phyloP scores from a whole-genome alignment of 2,329 filamentous ascomycete genomes.

The Paracoccidioides lutzii region DNA sequence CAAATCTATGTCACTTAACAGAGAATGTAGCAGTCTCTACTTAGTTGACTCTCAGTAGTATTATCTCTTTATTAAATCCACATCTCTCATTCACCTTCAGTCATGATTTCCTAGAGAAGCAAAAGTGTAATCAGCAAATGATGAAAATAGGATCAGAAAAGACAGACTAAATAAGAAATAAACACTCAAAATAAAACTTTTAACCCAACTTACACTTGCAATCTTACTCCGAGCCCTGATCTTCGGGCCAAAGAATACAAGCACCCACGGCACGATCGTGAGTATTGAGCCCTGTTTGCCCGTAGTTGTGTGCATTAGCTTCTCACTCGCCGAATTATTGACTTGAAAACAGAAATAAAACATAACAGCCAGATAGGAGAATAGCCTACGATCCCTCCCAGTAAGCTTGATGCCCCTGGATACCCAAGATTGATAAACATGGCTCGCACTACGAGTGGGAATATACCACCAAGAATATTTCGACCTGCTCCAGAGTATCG shows the following conservation, averaged over 20 bases:
- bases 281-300: conserved; percentile 40
- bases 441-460: conserved; percentile 61
- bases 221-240: conserved; percentile 69
- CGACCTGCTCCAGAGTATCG: conserved; percentile 32
- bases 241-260: conserved; percentile 63
- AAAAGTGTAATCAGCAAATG: background rate
- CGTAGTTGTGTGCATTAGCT: background rate
- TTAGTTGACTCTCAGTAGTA: background rate
- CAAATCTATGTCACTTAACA: too few relatives aligned
- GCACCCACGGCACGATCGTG: conserved; percentile 74
- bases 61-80: too few relatives aligned
- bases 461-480: conserved; percentile 68
- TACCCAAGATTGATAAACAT: conserved; percentile 64
- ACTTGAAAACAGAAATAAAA: background rate
- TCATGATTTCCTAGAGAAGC: conserved; percentile 8
- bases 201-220: conserved; percentile 41
- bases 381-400: conserved; percentile 55
- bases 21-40: too few relatives aligned
- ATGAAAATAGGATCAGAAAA: background rate
- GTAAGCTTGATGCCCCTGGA: conserved; percentile 55
- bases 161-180: conserved; percentile 10
- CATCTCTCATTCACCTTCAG: background rate
- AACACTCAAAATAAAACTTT: too few relatives aligned
- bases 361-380: background rate
- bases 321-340: too few relatives aligned